Base-by-base conservation (phyloP, 2,329 filamentous ascomycete species). In the Diaporthe batatas region DNA sequence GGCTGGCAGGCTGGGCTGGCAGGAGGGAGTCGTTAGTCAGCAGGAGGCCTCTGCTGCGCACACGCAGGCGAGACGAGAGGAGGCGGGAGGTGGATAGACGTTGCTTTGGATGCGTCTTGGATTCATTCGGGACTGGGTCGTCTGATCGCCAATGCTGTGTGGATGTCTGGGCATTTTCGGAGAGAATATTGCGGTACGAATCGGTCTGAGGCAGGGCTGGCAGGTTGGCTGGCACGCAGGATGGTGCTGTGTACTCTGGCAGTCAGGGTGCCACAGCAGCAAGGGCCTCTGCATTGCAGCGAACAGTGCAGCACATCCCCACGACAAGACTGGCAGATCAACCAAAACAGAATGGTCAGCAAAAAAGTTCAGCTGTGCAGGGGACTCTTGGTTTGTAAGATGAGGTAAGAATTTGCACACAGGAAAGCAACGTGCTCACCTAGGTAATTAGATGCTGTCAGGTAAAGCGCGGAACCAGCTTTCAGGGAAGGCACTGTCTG, bases 141-240 rank as follows among this genome's bases (percentile, higher is more conserved):
- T 67, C 62, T 67, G 62, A 67, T 67, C 62, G 62, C 62, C 62
- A 67, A 67, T 67, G 62, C 47, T 67, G 62, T 47, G 44, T 67
- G 32, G n/a, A 67, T 53, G 62, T 67, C 62, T 67, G 62, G 62
- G 62, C 47, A 67, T 39, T 51, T 51, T 65, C 62, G 32, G 59
- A 67, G 36, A 44, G 62, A 32, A 39, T 36, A 39, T 67, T 67
- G 47, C 47, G 53, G 29, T 65, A 16, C 62, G 44, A 51, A 65
- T 65, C 44, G 62, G 51, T 65, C 36, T 29, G 44, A 36, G 8
- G 21, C 29, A 51, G 59, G 18, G 14, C 10, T 42, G 39, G 39
- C 16, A 42, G 39, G 14, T 3, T 12, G 21, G 18, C 18, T 6
- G 18, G 8, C 18, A 65, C n/a, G n/a, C n/a, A n/a, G n/a, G n/a